phyloP scores from a whole-genome alignment of 306 rosid species.

The Hylodesmum podocarpum region DNA sequence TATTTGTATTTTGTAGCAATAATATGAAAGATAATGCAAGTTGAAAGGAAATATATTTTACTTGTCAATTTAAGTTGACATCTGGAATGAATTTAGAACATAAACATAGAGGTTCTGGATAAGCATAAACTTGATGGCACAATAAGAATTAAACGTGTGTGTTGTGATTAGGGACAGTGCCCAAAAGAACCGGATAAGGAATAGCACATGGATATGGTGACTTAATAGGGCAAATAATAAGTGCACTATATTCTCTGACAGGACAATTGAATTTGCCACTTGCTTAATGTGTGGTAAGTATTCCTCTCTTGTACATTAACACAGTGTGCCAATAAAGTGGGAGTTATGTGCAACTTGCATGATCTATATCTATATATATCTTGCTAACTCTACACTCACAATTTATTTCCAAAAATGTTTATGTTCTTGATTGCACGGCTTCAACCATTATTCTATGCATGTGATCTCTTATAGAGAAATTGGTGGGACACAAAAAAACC shows the following conservation, averaged over 20 bases:
- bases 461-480: background rate
- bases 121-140: constrained; percentile 15
- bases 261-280: constrained; percentile 20
- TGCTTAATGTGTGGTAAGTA: constrained; percentile 15
- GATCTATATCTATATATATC: no score
- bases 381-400: no score
- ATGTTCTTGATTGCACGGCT: constrained; percentile 3
- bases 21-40: background rate
- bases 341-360: background rate
- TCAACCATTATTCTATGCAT: background rate
- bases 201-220: background rate
- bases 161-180: background rate
- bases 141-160: constrained; percentile 5
- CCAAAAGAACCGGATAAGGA: constrained; percentile 33
- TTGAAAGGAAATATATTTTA: background rate
- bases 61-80: background rate
- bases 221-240: background rate
- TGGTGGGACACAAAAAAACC: constrained; percentile 5
- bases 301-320: background rate
- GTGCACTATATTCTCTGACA: constrained; percentile 6
- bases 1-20: background rate
- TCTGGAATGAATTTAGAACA: background rate
- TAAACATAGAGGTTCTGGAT: background rate
- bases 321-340: constrained; percentile 6
- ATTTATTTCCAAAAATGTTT: background rate